phyloP scores from a whole-genome alignment of 495 filamentous ascomycete genomes.

The Penicillium daleae region DNA sequence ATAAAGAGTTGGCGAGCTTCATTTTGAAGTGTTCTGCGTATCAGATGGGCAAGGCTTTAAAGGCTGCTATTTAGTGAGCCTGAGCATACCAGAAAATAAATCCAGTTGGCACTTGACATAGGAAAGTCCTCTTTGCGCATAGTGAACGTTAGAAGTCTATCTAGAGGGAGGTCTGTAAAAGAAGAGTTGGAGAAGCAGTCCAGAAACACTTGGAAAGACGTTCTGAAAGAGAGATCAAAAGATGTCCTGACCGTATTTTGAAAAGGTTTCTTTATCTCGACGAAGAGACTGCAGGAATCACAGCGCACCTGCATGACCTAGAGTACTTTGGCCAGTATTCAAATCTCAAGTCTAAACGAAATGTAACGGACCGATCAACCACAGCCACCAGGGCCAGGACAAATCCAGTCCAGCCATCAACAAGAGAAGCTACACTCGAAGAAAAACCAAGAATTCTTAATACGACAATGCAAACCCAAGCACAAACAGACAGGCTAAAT shows the following conservation, averaged over 20 bases:
- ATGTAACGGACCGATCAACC: background rate
- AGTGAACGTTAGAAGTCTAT: too few relatives aligned
- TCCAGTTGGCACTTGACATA: background rate
- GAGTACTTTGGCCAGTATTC: constrained; percentile 6
- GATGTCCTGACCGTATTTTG: background rate
- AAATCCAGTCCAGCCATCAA: constrained; percentile 2
- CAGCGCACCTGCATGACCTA: background rate
- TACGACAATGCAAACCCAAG: constrained; percentile 26
- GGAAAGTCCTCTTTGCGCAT: too few relatives aligned
- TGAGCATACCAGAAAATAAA: background rate
- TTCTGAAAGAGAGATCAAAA: background rate
- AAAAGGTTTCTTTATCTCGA: background rate
- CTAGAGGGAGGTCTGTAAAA: too few relatives aligned
- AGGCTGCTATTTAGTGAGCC: too few relatives aligned
- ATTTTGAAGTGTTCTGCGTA: background rate
- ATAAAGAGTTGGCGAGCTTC: background rate
- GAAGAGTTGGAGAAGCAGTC: background rate
- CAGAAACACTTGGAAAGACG: background rate
- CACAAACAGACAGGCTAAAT: constrained; percentile 30
- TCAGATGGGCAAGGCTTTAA: too few relatives aligned
- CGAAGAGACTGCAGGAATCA: background rate
- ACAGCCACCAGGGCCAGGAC: constrained; percentile 12
- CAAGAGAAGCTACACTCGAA: background rate
- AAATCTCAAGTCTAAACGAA: background rate
- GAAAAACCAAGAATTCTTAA: constrained; percentile 6